Conservation (phyloP, 345 rosid species). For the Sisymbrium altissimum region DNA sequence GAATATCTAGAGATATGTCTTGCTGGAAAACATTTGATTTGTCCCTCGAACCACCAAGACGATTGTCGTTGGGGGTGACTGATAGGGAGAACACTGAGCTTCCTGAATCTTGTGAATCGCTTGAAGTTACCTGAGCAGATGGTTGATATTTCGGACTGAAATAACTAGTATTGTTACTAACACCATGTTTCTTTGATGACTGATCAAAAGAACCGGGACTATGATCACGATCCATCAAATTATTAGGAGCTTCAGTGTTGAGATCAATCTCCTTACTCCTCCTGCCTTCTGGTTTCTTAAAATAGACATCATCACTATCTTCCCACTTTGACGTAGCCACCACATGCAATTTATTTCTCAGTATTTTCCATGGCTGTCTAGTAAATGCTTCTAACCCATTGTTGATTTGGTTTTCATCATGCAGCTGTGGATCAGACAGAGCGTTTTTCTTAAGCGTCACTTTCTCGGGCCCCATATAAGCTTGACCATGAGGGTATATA, state of each 20-base stretch:
- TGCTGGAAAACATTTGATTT: conserved; percentile 28
- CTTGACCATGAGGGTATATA: conserved; percentile 31
- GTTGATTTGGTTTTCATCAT: conserved; percentile 38
- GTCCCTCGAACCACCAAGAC: conserved; percentile 24
- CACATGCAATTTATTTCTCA: conserved; percentile 43
- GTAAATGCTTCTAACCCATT: conserved; percentile 35
- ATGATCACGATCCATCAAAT: conserved; percentile 22
- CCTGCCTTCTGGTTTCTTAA: conserved; percentile 16
- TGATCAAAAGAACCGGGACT: conserved; percentile 28
- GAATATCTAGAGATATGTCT: conserved; percentile 25
- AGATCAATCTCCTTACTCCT: conserved; percentile 19
- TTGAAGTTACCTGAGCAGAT: conserved; percentile 15
- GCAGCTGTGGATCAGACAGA: conserved; percentile 55
- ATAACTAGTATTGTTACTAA: conserved; percentile 19
- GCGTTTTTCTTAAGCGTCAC: conserved; percentile 46
- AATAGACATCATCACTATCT: conserved; percentile 32
- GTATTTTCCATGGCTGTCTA: conserved; percentile 30
- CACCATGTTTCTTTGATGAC: conserved; percentile 17
- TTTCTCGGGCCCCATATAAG: conserved; percentile 29
- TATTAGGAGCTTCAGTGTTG: conserved; percentile 23
- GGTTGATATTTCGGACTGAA: conserved; percentile 30
- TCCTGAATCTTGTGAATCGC: conserved; percentile 40
- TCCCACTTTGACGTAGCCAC: conserved; percentile 40
- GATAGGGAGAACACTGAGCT: conserved; percentile 36
- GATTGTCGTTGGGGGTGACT: conserved; percentile 26